Evolutionary conservation across 1,284 basidiomycete species (phyloP), one percentile per base, ranked within the genome.

Genomic region (Thelephora terrestris): DNA sequence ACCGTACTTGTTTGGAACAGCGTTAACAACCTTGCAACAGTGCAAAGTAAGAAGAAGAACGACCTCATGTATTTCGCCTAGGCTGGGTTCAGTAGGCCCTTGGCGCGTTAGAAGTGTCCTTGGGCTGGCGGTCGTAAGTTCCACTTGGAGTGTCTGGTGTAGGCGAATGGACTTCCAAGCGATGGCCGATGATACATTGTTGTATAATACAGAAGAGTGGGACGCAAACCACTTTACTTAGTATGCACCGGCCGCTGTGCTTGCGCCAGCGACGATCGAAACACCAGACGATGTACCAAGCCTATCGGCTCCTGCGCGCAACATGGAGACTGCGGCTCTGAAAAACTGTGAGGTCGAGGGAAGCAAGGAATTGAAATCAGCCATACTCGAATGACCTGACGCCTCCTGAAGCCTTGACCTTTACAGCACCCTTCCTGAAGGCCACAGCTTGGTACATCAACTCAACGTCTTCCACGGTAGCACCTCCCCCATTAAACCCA

Each of bases 11-110:
- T 23, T 46, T 27, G 36, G 43, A 16, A 32, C 20, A 47, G 34
- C 46, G 27, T 47, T 53, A 16, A 56, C 47, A 43, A 45, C 57
- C 43, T 43, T 23, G 47, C 35, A n/a, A 50, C 61, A 87, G 90
- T 93, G 48, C 91, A 94, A 77, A 89, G 87, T 65, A 92, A 93
- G 79, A 96, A 95, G 80, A 94, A 95, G 78, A 95, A 95, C 63
- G 84, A 89, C 59, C 76, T 91, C 59, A 81, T 90, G 76, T 91
- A 91, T 71, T 91, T 90, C 65, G 89, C 88, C 49, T 91, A 82
- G 71, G 9, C 12, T 3, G 6, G 29, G 29, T 14, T 14, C 29
- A 32, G 29, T 14, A 14, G 29, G 9, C 14, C 7, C 29, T 12
- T 32, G 3, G 7, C 29, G 6, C 12, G 29, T 32, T 32, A 10